These are phyloP conservation scores for Tillandsia fasciculata DNA, from an alignment of 176 grass and related monocot species.

Conservation along the genomic window DNA sequence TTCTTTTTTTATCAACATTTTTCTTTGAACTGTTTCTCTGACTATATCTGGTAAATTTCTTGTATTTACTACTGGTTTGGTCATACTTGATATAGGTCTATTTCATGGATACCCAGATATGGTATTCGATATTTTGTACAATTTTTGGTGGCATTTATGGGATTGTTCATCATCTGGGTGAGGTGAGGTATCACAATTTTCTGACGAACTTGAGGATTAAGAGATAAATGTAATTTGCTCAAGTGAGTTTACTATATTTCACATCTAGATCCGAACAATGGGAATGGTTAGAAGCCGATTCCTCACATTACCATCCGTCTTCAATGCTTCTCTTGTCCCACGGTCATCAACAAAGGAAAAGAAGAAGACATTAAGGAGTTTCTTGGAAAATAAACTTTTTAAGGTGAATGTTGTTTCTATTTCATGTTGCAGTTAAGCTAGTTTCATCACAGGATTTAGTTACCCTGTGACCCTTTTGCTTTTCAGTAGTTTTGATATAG, in stretches of 20 bases:
- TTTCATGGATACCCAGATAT: constrained; percentile 99
- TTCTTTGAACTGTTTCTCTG: neutral
- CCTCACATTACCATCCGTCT: constrained; percentile 66
- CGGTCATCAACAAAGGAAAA: constrained; percentile 41
- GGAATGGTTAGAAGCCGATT: constrained; percentile 96
- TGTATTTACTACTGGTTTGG: constrained; percentile 3
- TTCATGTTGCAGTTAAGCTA: neutral
- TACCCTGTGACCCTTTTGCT: constrained; percentile 5
- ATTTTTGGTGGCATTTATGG: constrained; percentile 94
- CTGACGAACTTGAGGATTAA: constrained; percentile 1
- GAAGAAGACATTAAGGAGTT: constrained; percentile 40
- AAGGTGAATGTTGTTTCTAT: constrained; percentile 41
- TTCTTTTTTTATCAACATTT: constrained; percentile 10
- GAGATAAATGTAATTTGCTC: constrained; percentile 16
- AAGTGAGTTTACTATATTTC: constrained; percentile 4
- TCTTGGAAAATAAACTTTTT: constrained; percentile 73
- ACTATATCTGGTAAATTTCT: constrained; percentile 7
- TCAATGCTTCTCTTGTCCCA: constrained; percentile 80
- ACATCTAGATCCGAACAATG: constrained; percentile 86
- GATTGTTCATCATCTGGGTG: constrained; percentile 91
- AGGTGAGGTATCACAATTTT: constrained; percentile 43
- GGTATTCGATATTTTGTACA: constrained; percentile 97
- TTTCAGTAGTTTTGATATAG: constrained; percentile 18
- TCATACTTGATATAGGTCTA: constrained; percentile 63
- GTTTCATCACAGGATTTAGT: neutral